Conservation (phyloP, 768 basidiomycete genomes). For the Russula vinacea region DNA sequence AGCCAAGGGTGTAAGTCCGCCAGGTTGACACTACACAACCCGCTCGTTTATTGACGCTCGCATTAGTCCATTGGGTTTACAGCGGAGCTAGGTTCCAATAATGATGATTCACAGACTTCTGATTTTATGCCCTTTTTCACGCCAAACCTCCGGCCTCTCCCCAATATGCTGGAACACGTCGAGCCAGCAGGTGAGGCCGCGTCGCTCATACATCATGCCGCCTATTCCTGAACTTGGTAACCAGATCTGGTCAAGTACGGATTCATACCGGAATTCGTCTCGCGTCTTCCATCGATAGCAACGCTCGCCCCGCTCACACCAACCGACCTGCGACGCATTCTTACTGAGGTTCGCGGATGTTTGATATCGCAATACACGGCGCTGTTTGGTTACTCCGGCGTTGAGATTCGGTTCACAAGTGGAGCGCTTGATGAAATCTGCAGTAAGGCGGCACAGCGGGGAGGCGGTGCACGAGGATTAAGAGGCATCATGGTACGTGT, state of each 20-base stretch:
- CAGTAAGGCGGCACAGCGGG: conserved; percentile 68
- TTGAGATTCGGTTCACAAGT: conserved; percentile 83
- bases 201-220: neutral
- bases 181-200: conserved; percentile 60
- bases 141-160: conserved; percentile 56
- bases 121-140: conserved; percentile 69
- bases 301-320: conserved; percentile 76
- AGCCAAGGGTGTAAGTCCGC: conserved; percentile 71
- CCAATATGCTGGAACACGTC: conserved; percentile 60
- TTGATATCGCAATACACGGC: conserved; percentile 86
- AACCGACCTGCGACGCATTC: conserved; percentile 79
- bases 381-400: conserved; percentile 77
- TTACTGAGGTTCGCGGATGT: conserved; percentile 90
- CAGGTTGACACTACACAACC: neutral
- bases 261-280: conserved; percentile 95
- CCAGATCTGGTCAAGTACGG: conserved; percentile 84
- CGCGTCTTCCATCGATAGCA: conserved; percentile 88
- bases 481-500: conserved; percentile 76
- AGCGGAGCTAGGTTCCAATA: conserved; percentile 45
- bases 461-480: conserved; percentile 87
- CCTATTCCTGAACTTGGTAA: neutral
- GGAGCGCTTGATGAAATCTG: conserved; percentile 81
- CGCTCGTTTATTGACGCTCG: conserved; percentile 10
- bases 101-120: conserved; percentile 39
- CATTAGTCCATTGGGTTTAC: conserved; percentile 86